Evolutionary conservation across 2,329 filamentous ascomycete species (phyloP).

Genomic region (Aspergillus carbonarius): DNA sequence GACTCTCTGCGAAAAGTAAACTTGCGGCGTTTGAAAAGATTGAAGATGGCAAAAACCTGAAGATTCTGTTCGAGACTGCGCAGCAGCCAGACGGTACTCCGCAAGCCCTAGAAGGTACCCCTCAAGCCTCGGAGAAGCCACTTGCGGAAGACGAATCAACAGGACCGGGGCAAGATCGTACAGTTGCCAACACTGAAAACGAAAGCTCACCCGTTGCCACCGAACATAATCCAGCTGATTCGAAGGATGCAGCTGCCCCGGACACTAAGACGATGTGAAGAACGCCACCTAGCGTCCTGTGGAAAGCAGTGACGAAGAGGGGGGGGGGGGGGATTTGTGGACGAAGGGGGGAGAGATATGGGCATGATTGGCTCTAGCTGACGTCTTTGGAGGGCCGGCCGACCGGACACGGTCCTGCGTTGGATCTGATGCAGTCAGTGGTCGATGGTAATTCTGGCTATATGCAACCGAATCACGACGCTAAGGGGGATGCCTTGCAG

Average conservation of each 20-base stretch:
- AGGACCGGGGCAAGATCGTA: constrained; percentile 8
- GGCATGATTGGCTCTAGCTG: constrained; percentile 9
- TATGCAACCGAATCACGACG: constrained; percentile 13
- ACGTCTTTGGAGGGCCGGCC: neutral
- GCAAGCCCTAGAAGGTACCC: constrained; percentile 18
- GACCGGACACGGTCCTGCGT: neutral
- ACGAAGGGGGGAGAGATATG: neutral
- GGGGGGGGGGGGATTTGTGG: neutral
- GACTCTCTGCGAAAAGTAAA: constrained; percentile 72
- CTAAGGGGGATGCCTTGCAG: constrained; percentile 9
- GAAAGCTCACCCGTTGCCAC: constrained; percentile 4
- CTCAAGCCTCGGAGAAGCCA: constrained; percentile 24
- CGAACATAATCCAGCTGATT: constrained; percentile 11
- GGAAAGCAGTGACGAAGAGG: neutral
- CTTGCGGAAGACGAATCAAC: constrained; percentile 14
- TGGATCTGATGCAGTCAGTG: constrained; percentile 5
- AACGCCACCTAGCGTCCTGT: neutral
- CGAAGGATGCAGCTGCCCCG: constrained; percentile 10
- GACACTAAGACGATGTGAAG: constrained; percentile 18
- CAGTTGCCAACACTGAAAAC: constrained; percentile 7
- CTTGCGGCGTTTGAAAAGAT: constrained; percentile 82
- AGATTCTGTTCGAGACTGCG: constrained; percentile 47
- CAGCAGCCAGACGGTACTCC: constrained; percentile 19
- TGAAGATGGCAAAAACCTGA: constrained; percentile 72
- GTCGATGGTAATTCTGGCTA: constrained; percentile 5